Base-by-base conservation (phyloP, 1,284 basidiomycete species). In the Marasmius sp. region DNA sequence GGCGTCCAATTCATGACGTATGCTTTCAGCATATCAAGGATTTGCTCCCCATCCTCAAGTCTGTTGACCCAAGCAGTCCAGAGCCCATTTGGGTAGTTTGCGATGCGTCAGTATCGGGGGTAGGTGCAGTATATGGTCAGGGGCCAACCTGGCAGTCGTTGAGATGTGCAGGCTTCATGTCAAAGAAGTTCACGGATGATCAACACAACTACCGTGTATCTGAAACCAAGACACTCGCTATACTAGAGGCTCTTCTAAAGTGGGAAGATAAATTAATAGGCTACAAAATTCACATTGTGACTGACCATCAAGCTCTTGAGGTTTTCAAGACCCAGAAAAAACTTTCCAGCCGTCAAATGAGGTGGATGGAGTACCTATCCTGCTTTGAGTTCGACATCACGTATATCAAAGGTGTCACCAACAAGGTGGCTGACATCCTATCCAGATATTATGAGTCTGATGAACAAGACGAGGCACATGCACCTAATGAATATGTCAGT, bases 121-220 rank as follows among this genome's bases (percentile, higher is more conserved):
- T 79, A 0, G 76, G 80, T 0, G 73, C 74, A 0, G 65, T 79
- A 63, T 76, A 78, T 56, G 73, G 77, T 0, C 77, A 79, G 60
- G 78, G 78, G 1, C 52, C 58, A 1, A 66, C 69, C 0, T 80
- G 79, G 77, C 63, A 69, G n/a, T 69, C 66, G 0, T 73, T 74
- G 55, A n/a, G 69, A 14, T 74, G 77, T 0, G 76, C 77, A 0
- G 77, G 74, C 0, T 80, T 81, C 56, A 75, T 77, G 65, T 80
- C 75, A 0, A 70, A 71, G 8, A 81, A 81, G 45, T 75, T 80
- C 54, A 77, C 75, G 0, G 36, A 58, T 16, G 75, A 75, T 1
- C 79, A 81, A 61, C 69, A 70, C 2, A 69, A 76, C 36, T 80
- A 81, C 50, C 65, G 62, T 1, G 71, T 75, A 1, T 74, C 71